phyloP scores from a whole-genome alignment of 495 filamentous ascomycete genomes.

The Aspergillus campestris region DNA sequence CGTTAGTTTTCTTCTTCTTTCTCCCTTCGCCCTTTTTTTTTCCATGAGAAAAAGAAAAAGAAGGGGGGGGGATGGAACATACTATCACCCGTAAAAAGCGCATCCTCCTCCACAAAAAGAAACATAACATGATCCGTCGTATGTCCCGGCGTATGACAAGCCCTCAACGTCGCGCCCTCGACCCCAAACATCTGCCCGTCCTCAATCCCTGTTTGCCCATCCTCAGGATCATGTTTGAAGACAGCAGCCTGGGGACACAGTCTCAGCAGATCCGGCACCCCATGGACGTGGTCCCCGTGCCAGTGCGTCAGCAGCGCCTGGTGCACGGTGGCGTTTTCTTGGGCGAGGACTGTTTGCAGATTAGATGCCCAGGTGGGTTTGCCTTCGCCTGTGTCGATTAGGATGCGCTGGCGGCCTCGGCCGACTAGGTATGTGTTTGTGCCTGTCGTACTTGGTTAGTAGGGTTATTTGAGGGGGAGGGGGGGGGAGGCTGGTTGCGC shows the following conservation, averaged over 20 bases:
- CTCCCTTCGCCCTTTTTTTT: too few species aligned
- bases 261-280: conserved; percentile 56
- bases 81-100: conserved; percentile 89
- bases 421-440: conserved; percentile 88
- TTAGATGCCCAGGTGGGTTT: conserved; percentile 48
- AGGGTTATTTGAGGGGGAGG: not conserved
- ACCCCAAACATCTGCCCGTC: conserved; percentile 68
- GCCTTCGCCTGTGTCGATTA: conserved; percentile 78
- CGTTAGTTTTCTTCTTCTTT: too few species aligned
- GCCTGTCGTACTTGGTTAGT: conserved; percentile 29
- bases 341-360: conserved; percentile 52
- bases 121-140: conserved; percentile 78
- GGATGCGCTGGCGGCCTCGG: conserved; percentile 53
- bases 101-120: conserved; percentile 61
- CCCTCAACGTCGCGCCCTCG: conserved; percentile 68
- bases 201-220: conserved; percentile 39
- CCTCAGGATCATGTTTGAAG: conserved; percentile 42
- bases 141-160: conserved; percentile 77
- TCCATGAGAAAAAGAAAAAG: not conserved
- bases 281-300: conserved; percentile 79
- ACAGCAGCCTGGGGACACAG: conserved; percentile 48
- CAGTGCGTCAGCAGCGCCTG: conserved; percentile 75
- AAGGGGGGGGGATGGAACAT: conserved; percentile 7
- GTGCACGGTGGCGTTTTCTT: conserved; percentile 57
- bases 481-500: not conserved